These are phyloP conservation scores for Leccinum rimulosum DNA, from an alignment of 768 basidiomycete genomes.

Conservation along the genomic window DNA sequence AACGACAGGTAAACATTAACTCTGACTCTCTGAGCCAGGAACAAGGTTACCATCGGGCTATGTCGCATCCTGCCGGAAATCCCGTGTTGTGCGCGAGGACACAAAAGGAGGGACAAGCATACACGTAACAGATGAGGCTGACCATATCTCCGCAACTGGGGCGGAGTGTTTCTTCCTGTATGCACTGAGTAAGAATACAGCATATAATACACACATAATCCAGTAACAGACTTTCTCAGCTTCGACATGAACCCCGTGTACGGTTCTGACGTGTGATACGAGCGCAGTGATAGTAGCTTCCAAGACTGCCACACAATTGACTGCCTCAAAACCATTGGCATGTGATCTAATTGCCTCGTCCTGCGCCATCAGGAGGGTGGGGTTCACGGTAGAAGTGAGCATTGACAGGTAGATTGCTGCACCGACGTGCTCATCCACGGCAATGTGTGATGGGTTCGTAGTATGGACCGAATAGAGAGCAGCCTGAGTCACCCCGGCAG, in stretches of 20 bases:
- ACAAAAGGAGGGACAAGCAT: not conserved
- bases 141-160: not conserved
- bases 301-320: not conserved
- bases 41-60: not conserved
- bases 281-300: not conserved
- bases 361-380: not conserved
- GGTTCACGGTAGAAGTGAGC: not conserved
- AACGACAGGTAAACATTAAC: not conserved
- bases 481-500: not conserved
- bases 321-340: not conserved
- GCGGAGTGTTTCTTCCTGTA: not conserved
- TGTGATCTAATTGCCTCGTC: not conserved
- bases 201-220: not conserved
- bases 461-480: not conserved
- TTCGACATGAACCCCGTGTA: not conserved
- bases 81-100: not conserved
- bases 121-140: constrained; percentile 1
- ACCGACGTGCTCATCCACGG: not conserved
- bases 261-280: not conserved
- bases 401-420: not conserved
- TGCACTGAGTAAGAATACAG: not conserved
- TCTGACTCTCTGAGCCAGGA: not conserved
- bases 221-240: not conserved
- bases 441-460: not conserved
- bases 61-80: not conserved